Conservation (phyloP, 2,329 filamentous ascomycete species). For the Stagonosporopsis rhizophila region DNA sequence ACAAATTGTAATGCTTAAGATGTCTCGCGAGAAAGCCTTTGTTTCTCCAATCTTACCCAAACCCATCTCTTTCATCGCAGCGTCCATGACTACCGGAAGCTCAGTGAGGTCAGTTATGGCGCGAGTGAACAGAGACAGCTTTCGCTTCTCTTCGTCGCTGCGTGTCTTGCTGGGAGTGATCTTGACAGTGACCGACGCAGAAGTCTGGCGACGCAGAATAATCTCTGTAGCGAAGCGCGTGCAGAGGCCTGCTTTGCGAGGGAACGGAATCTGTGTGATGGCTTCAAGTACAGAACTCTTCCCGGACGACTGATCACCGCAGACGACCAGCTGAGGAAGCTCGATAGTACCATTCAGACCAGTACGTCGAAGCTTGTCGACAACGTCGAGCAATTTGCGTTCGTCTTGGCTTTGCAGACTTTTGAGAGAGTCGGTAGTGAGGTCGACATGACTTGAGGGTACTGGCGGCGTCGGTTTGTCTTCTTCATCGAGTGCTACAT, state of each 20-base stretch:
- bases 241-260: slow-evolving; percentile 60
- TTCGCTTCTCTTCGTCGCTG: slow-evolving; percentile 29
- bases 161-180: slow-evolving; percentile 11
- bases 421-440: slow-evolving; percentile 46
- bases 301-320: slow-evolving; percentile 53
- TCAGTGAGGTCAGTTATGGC: slow-evolving; percentile 45
- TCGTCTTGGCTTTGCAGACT: slow-evolving; percentile 57
- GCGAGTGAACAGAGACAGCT: too few relatives aligned
- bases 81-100: slow-evolving; percentile 56
- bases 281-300: slow-evolving; percentile 70
- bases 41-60: slow-evolving; percentile 17
- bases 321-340: slow-evolving; percentile 41
- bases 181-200: too few relatives aligned
- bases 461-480: background rate
- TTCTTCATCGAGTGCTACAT: too few relatives aligned
- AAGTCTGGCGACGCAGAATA: background rate
- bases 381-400: slow-evolving; percentile 59
- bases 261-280: slow-evolving; percentile 66
- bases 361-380: slow-evolving; percentile 60
- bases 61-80: slow-evolving; percentile 61
- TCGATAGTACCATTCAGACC: slow-evolving; percentile 49
- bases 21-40: slow-evolving; percentile 45
- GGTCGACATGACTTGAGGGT: too few relatives aligned
- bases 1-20: slow-evolving; percentile 51
- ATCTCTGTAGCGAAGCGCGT: slow-evolving; percentile 63